Base-by-base conservation (phyloP, 2,329 filamentous ascomycete genomes). In the Alternaria sp. region DNA sequence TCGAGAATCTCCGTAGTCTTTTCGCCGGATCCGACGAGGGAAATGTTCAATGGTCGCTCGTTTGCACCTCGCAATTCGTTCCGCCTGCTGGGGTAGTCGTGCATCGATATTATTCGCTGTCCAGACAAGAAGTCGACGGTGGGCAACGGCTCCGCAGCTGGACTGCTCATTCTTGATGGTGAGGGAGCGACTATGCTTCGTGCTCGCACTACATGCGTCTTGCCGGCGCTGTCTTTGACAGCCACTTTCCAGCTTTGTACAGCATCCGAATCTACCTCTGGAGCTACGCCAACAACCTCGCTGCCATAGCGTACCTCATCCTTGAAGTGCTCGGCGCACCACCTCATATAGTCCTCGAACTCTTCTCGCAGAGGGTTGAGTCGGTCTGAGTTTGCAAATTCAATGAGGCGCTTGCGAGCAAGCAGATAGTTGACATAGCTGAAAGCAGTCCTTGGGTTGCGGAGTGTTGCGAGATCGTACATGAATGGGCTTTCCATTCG, bases 291-390 rank as follows among this genome's bases (percentile, higher is more conserved):
- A 18, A 76, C 63, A 9, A 74, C 76, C 55, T 78, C 75, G 58
- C 56, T 72, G 12, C 68, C 57, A 55, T 78, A 78, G 54, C 62
- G 66, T 8, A 78, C 74, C 36, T 75, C 53, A 7, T 71, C 68
- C 16, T 72, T 70, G 67, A 78, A 77, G 10, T 77, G 69, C 18
- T 72, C 70, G 11, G 76, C 75, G 44, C 71, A 74, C 76, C 76
- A 78, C 55, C 65, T 69, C 54, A 80, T 65, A 45, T 80, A 79
- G 46, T 80, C 73, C n/a, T 76, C 76, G 18, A 80, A 79, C 52
- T 80, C 78, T 46, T 74, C 69, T 30, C 78, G 68, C 28, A 80
- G 57, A 27, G 78, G 76, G 44, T 78, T 75, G 51, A 80, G 60
- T 14, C 75, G 72, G 51, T 77, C 74, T 20, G 79, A 76, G 58